phyloP scores from a whole-genome alignment of 73 alveolate species.

The Tetrahymena borealis region DNA sequence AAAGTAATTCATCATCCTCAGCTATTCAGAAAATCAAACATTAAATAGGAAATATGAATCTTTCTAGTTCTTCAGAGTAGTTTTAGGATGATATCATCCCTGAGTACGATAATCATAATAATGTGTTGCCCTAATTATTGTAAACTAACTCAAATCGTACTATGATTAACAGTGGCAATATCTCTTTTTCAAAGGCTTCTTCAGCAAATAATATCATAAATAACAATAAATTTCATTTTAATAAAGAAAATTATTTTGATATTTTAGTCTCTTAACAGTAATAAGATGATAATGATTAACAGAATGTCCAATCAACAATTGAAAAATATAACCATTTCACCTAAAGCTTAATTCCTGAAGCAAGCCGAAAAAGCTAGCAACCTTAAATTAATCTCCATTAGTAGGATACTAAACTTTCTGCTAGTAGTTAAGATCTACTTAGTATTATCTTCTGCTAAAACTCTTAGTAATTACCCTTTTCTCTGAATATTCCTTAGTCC shows the following conservation, averaged over 20 bases:
- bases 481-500: background rate
- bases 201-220: background rate
- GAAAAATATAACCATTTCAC: background rate
- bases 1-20: background rate
- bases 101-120: background rate
- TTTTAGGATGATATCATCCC: background rate
- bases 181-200: background rate
- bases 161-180: background rate
- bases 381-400: no score
- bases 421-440: background rate
- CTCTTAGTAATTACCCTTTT: background rate
- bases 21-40: background rate
- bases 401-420: no score
- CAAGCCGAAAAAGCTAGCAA: no score
- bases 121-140: background rate
- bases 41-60: background rate
- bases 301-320: background rate
- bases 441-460: background rate
- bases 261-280: background rate
- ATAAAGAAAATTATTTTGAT: background rate
- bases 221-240: background rate
- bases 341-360: no score
- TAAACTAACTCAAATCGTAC: background rate
- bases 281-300: background rate
- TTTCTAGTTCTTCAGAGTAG: background rate